phyloP scores from a whole-genome alignment of 768 basidiomycete species.

The Lentinula raphanica region DNA sequence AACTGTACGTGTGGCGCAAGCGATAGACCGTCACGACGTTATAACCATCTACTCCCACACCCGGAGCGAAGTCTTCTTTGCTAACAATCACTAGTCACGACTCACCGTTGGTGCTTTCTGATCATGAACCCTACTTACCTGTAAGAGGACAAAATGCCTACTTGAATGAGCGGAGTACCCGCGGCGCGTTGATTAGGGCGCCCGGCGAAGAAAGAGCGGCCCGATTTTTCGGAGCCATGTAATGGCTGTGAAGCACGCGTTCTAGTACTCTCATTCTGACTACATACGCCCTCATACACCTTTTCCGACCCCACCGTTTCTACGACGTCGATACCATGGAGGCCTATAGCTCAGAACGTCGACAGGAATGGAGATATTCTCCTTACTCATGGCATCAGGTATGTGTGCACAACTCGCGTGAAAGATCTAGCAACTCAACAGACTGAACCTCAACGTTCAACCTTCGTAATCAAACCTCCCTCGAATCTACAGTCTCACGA shows the following conservation, averaged over 20 bases:
- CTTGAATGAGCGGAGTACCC: too few relatives aligned
- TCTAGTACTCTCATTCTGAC: neutral
- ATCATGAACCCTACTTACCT: too few relatives aligned
- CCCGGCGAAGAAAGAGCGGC: too few relatives aligned
- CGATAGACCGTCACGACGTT: too few relatives aligned
- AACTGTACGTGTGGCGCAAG: too few relatives aligned
- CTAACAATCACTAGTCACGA: too few relatives aligned
- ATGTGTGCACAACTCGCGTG: conserved; percentile 3
- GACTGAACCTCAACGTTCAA: neutral
- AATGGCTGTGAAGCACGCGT: neutral
- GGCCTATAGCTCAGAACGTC: neutral
- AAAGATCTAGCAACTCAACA: conserved; percentile 11
- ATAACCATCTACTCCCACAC: too few relatives aligned
- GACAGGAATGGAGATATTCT: conserved; percentile 10
- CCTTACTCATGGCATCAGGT: conserved; percentile 87
- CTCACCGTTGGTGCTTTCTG: too few relatives aligned
- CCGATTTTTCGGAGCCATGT: neutral
- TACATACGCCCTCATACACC: neutral
- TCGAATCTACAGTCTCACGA: conserved; percentile 68
- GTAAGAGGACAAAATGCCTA: too few relatives aligned
- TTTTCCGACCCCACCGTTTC: neutral
- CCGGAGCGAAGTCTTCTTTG: too few relatives aligned
- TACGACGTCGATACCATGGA: neutral
- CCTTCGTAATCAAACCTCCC: neutral
- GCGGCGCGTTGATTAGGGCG: too few relatives aligned